Base-by-base conservation (phyloP, 495 filamentous ascomycete genomes). In the Penicillium subrubescens region DNA sequence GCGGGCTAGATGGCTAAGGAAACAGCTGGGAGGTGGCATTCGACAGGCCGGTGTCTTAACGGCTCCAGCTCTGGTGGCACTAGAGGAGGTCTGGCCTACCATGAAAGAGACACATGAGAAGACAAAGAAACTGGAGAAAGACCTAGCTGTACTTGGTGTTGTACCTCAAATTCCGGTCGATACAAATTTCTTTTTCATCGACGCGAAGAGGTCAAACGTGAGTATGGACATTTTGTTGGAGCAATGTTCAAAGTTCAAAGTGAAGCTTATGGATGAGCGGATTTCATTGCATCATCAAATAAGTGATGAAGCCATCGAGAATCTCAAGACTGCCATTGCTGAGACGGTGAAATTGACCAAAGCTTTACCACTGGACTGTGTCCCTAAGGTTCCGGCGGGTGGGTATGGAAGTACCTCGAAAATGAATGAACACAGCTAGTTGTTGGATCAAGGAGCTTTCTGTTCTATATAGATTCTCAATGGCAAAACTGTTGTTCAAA, bases 111-210 rank as follows among this genome's bases (percentile, higher is more conserved):
- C 78, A 23, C 85, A 92, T 71, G 74, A 67, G 51, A 81, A 74
- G 51, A 84, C 89, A 3, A 84, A 84, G 76, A 71, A 75, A 62
- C 71, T 92, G 34, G 84, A 80, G 46, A 71, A 73, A 27, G 72
- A 80, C 19, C 86, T 87, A 83, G 77, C 57, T 12, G 73, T 68
- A 6, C 55, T 87, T 12, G 90, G 89, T 1, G 88, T 90, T 14
- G 82, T 85, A 76, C 72, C 87, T 35, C 64, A 77, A 43, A 75
- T 87, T 34, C 87, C 87, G 8, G 88, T 89, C 1, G 85, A 93
- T 66, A 93, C 90, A 39, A 93, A 93, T 73, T 92, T 93, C 84
- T 84, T 90, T 53, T 92, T 90, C 89, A 67, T 92, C 23, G 86
- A 92, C 71, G 71, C 92, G 79, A 84, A 34, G 59, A 54, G 23